A percentile compares a stretch with the other conserved stretches of the same genome.
These are phyloP conservation scores for Rosa persica DNA, from an alignment of 306 rosid species.

Conservation along the genomic window DNA sequence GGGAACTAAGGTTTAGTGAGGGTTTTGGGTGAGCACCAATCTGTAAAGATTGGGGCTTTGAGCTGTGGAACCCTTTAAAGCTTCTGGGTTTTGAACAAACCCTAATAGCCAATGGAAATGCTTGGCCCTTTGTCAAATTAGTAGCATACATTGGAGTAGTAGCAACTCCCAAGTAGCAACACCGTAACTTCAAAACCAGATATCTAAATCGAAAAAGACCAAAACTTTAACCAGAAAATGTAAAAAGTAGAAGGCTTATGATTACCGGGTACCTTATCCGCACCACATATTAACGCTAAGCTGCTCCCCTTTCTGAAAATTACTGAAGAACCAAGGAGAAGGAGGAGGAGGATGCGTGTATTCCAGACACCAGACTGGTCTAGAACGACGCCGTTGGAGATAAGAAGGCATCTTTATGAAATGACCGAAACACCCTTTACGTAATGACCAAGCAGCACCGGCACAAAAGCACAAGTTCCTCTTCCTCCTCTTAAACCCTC, in stretches of 20 bases:
- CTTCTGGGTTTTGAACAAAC: conserved; percentile 56
- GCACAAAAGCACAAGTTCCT: background rate
- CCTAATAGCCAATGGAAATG: conserved; percentile 61
- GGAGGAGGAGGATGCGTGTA: background rate
- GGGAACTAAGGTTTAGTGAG: conserved; percentile 35
- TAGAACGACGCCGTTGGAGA: background rate
- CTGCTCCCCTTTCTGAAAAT: background rate
- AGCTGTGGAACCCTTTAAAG: conserved; percentile 31
- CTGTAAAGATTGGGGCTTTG: conserved; percentile 42
- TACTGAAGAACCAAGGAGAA: background rate
- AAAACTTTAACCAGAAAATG: background rate
- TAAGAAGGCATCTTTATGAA: background rate
- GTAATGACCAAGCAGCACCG: background rate
- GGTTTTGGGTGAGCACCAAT: conserved; percentile 37
- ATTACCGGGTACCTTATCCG: conserved; percentile 29
- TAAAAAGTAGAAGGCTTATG: background rate
- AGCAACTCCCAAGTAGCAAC: background rate
- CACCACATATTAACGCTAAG: background rate
- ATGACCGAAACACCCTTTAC: background rate
- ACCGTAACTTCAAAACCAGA: background rate
- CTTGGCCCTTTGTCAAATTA: conserved; percentile 50
- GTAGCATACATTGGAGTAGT: conserved; percentile 43
- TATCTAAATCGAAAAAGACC: background rate
- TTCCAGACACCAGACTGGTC: background rate
- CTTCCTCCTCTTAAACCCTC: too few species aligned